phyloP scores from a whole-genome alignment of 495 filamentous ascomycete species.

The Neurospora hispaniola region DNA sequence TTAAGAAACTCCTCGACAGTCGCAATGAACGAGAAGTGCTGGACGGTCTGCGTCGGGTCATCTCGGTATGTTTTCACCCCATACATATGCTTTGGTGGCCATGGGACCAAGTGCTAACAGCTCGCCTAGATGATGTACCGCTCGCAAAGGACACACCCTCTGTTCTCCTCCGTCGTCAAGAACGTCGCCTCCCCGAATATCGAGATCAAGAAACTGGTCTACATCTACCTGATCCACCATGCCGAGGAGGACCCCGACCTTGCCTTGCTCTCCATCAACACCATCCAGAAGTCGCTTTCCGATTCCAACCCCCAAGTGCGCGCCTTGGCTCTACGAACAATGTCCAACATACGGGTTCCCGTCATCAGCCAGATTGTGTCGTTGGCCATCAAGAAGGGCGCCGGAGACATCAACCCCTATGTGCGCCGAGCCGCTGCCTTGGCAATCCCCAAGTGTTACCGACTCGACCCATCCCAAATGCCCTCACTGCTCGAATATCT shows the following conservation, averaged over 20 bases:
- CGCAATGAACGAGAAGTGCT: constrained; percentile 87
- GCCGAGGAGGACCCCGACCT: constrained; percentile 92
- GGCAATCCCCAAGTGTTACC: constrained; percentile 95
- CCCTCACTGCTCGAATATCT: constrained; percentile 79
- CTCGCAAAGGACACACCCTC: constrained; percentile 66
- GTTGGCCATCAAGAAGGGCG: constrained; percentile 83
- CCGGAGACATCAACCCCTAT: constrained; percentile 85
- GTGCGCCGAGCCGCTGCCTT: constrained; percentile 88
- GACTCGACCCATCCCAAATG: constrained; percentile 76
- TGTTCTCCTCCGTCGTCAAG: constrained; percentile 93
- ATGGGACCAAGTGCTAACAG: constrained; percentile 13
- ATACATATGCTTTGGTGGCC: not conserved
- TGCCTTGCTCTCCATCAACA: constrained; percentile 91
- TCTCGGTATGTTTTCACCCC: constrained; percentile 53
- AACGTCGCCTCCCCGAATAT: constrained; percentile 85
- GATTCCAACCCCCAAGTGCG: constrained; percentile 84
- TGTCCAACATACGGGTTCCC: constrained; percentile 91
- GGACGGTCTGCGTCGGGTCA: constrained; percentile 83
- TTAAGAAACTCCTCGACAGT: constrained; percentile 91
- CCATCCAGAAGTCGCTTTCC: constrained; percentile 92
- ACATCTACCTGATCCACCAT: constrained; percentile 93
- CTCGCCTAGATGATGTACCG: constrained; percentile 78
- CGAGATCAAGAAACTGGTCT: constrained; percentile 94
- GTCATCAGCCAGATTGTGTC: constrained; percentile 99
- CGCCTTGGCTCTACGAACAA: constrained; percentile 82